Base-by-base conservation (phyloP, 73 alveolate species). In the Blepharisma japonicum region DNA sequence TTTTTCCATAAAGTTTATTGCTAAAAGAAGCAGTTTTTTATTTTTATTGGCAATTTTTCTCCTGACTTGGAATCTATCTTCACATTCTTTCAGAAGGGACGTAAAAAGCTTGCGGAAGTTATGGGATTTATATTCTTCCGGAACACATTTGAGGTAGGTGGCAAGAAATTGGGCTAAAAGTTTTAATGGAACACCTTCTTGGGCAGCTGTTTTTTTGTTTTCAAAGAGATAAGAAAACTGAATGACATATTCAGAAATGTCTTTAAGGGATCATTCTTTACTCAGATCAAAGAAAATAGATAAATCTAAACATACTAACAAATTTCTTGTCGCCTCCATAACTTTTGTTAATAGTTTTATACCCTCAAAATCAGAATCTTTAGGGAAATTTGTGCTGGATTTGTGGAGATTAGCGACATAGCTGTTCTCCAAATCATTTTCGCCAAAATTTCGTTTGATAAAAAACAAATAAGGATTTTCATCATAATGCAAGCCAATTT, bases 161-260 rank as follows among this genome's bases (percentile, higher is more conserved):
- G 74, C 38, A 4, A 61, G 74, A 25, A 61, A 61, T 61, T 61
- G 74, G 18, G 74, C 74, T 25, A 61, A 61, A 61, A 61, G 74
- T 5, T 61, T 61, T 61, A 61, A 61, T 0, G 74, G 74, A 61
- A 61, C 46, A 14, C 74, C 50, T 20, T 61, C 74, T 61, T 61
- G 74, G 4, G 67, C 23, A 11, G 27, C 67, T 25, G 49, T 39
- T 61, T 14, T 18, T 61, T 61, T 61, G 5, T 61, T 61, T 61
- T 61, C 74, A 48, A 61, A 61, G 47, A 61, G 74, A 25, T 61
- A 61, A 20, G 74, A 61, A 61, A 61, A 61, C 18, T 61, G 74
- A 2, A 61, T 61, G 38, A 61, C 74, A 39, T 14, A 61, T 61
- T 61, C 74, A 25, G 23, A 14, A 9, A 61, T 61, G 74, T 61